A percentile compares a stretch with the other conserved stretches of the same genome.
These are phyloP conservation scores for Chrysoporthe puriensis DNA, from an alignment of 2,329 filamentous ascomycete genomes.

Conservation along the genomic window DNA sequence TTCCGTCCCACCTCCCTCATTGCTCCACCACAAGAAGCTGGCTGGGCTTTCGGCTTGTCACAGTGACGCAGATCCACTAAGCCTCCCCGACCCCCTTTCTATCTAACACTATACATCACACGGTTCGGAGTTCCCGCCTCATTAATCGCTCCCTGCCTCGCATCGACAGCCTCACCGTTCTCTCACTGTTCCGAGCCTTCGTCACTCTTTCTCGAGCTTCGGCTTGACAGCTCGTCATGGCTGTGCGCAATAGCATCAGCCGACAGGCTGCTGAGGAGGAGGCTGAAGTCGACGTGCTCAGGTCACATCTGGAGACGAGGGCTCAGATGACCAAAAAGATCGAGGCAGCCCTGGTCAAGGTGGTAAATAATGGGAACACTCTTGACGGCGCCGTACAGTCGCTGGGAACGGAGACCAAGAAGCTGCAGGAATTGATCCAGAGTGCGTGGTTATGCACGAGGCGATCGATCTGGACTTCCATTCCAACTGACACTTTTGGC, in stretches of 20 bases:
- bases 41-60: not conserved
- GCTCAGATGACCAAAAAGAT: conserved; percentile 94
- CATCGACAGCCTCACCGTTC: not conserved
- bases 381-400: conserved; percentile 92
- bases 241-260: conserved; percentile 51
- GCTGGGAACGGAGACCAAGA: conserved; percentile 89
- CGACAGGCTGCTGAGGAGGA: conserved; percentile 66
- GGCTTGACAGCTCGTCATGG: conserved; percentile 46
- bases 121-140: not conserved
- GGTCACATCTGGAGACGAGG: conserved; percentile 84
- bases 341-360: conserved; percentile 78
- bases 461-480: not conserved
- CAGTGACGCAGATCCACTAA: not conserved
- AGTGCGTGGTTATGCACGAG: conserved; percentile 54
- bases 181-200: not conserved
- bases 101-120: conserved; percentile 5
- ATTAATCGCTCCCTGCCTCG: not conserved
- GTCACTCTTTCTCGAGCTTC: not conserved
- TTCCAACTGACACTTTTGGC: conserved; percentile 11
- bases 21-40: not conserved
- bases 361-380: conserved; percentile 87
- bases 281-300: conserved; percentile 72
- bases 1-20: conserved; percentile 3
- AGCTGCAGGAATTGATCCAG: conserved; percentile 81
- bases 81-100: not conserved